Conservation (phyloP, 2,329 filamentous ascomycete genomes). For the Coniochaeta prunicola region DNA sequence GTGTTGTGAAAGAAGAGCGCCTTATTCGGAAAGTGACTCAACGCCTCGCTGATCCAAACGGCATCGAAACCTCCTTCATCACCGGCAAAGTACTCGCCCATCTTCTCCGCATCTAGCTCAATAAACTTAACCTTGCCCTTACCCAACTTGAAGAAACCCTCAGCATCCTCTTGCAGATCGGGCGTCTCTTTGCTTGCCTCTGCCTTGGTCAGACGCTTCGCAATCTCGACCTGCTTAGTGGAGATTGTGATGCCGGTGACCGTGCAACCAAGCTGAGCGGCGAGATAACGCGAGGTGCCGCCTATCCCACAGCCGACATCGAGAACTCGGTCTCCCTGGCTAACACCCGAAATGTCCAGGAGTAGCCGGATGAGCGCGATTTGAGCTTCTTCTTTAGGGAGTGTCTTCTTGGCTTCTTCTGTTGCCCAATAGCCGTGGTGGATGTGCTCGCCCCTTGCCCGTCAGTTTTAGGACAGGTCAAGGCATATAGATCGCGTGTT, state of each 20-base stretch:
- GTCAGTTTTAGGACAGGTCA: background rate
- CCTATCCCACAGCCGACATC: conserved; percentile 57
- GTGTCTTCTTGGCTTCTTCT: conserved; percentile 31
- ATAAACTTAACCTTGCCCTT: conserved; percentile 44
- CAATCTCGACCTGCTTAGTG: conserved; percentile 50
- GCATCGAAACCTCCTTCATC: conserved; percentile 38
- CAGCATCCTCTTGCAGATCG: conserved; percentile 12
- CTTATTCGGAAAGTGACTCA: conserved; percentile 55
- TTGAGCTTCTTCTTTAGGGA: conserved; percentile 52
- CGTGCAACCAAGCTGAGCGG: conserved; percentile 38
- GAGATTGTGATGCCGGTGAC: conserved; percentile 57
- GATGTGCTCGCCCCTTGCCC: conserved; percentile 51
- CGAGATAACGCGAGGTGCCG: conserved; percentile 50
- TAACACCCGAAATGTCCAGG: conserved; percentile 36
- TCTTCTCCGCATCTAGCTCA: conserved; percentile 54
- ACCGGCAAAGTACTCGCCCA: conserved; percentile 42
- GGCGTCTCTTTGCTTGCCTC: conserved; percentile 17
- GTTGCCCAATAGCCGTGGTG: conserved; percentile 55
- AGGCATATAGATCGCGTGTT: background rate
- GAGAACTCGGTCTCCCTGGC: conserved; percentile 34
- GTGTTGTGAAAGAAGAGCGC: conserved; percentile 49
- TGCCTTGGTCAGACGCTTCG: conserved; percentile 37
- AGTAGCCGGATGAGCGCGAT: conserved; percentile 49
- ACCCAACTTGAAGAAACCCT: conserved; percentile 30
- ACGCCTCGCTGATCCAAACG: conserved; percentile 56